Conservation (phyloP, 352 stramenopile species). For the Pythium coloratum region DNA sequence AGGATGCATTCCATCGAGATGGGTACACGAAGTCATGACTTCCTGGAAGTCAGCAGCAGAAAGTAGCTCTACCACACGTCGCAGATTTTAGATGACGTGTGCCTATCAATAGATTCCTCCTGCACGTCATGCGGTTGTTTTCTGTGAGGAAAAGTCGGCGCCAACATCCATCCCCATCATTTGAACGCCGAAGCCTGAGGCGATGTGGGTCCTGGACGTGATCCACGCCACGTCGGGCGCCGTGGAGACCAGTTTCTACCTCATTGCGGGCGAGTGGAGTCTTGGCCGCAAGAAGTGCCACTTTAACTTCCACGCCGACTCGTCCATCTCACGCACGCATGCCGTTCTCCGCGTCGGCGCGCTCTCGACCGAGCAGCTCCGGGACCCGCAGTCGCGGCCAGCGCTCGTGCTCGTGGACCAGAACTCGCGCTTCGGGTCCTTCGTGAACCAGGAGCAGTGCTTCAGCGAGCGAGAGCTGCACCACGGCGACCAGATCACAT, state of each 20-base stretch:
- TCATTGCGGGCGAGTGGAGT: slow-evolving; percentile 82
- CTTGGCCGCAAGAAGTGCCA: slow-evolving; percentile 82
- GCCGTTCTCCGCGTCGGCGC: slow-evolving; percentile 71
- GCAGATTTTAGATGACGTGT: slow-evolving; percentile 1
- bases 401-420: slow-evolving; percentile 75
- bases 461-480: slow-evolving; percentile 45
- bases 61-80: background rate
- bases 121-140: background rate
- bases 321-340: slow-evolving; percentile 82
- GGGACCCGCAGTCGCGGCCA: slow-evolving; percentile 53
- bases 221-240: slow-evolving; percentile 37
- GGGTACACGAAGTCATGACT: too few relatives aligned
- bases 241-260: slow-evolving; percentile 70
- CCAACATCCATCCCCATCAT: slow-evolving; percentile 1
- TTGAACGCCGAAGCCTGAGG: background rate
- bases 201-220: slow-evolving; percentile 84
- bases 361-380: slow-evolving; percentile 59
- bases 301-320: slow-evolving; percentile 82
- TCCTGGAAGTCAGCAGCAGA: too few relatives aligned
- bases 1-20: too few relatives aligned
- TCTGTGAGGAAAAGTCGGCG: background rate
- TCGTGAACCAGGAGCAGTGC: slow-evolving; percentile 79
- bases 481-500: slow-evolving; percentile 78
- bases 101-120: background rate
- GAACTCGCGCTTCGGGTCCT: slow-evolving; percentile 86